Conservation (phyloP, 1,284 basidiomycete species). For the Laetiporus sulphureus region DNA sequence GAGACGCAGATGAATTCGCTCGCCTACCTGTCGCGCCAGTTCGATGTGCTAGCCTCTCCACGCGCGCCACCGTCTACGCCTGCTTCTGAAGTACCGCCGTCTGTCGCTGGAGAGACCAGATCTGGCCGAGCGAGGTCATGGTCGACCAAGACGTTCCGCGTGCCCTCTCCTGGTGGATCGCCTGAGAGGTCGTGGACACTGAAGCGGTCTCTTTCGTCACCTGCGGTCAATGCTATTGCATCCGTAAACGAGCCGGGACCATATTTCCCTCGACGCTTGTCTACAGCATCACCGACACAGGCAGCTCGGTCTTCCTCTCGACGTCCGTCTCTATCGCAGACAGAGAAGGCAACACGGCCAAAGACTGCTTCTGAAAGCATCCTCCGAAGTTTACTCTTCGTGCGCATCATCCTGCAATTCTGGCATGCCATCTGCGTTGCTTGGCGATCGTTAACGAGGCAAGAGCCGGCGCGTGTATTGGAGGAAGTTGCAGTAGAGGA, state of each 20-base stretch:
- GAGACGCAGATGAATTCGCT: slow-evolving; percentile 28
- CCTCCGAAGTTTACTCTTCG: slow-evolving; percentile 43
- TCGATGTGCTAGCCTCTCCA: slow-evolving; percentile 28
- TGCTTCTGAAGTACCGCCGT: slow-evolving; percentile 25
- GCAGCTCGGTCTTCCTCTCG: slow-evolving; percentile 18
- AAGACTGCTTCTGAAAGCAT: slow-evolving; percentile 22
- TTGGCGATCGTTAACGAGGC: slow-evolving; percentile 35
- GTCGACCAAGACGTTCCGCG: slow-evolving; percentile 49
- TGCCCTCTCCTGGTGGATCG: slow-evolving; percentile 25
- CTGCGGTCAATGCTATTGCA: slow-evolving; percentile 26
- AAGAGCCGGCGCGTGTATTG: slow-evolving; percentile 5
- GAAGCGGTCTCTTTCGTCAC: slow-evolving; percentile 46
- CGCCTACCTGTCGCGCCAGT: slow-evolving; percentile 28
- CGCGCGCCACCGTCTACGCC: slow-evolving; percentile 44
- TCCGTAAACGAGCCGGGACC: slow-evolving; percentile 9
- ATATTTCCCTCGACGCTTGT: slow-evolving; percentile 18
- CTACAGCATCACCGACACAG: slow-evolving; percentile 17
- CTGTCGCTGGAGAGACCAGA: slow-evolving; percentile 22
- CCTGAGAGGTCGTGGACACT: slow-evolving; percentile 19
- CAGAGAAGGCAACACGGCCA: slow-evolving; percentile 18
- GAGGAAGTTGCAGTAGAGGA: slow-evolving; percentile 21
- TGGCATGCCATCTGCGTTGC: slow-evolving; percentile 47
- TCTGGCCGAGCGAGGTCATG: slow-evolving; percentile 46
- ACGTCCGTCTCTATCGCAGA: slow-evolving; percentile 18
- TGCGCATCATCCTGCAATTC: slow-evolving; percentile 42